A percentile compares a stretch with the other conserved stretches of the same genome.
Evolutionary conservation across 805 yeast genomes (phyloP).

Genomic region (Pichia insulana): DNA sequence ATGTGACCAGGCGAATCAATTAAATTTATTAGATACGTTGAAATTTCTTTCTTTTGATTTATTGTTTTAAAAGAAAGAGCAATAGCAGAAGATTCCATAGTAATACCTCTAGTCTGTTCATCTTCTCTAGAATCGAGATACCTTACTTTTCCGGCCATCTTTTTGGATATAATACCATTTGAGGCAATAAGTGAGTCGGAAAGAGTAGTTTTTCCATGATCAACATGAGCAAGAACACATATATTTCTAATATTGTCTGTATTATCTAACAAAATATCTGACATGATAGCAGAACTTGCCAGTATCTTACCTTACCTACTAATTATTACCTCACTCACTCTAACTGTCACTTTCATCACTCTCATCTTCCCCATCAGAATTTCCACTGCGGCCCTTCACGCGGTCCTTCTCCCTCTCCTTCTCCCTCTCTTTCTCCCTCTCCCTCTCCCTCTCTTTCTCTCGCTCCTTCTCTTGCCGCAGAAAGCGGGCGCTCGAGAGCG

Average conservation of each 20-base stretch:
- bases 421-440: slow-evolving; percentile 3
- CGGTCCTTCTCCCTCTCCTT: slow-evolving; percentile 14
- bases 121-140: slow-evolving; percentile 91
- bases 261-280: slow-evolving; percentile 55
- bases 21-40: slow-evolving; percentile 79
- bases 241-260: slow-evolving; percentile 74
- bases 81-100: slow-evolving; percentile 96
- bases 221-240: slow-evolving; percentile 96
- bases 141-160: slow-evolving; percentile 91
- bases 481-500: slow-evolving; percentile 63
- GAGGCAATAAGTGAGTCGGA: slow-evolving; percentile 90
- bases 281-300: slow-evolving; percentile 17
- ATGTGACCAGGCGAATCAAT: slow-evolving; percentile 99
- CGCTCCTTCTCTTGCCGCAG: slow-evolving; percentile 53
- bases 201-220: slow-evolving; percentile 94
- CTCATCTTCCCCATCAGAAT: slow-evolving; percentile 7
- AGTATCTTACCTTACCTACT: too few relatives aligned
- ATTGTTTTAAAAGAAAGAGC: slow-evolving; percentile 80
- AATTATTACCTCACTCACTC: neutral
- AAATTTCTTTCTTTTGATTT: slow-evolving; percentile 30
- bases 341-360: neutral
- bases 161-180: slow-evolving; percentile 90
- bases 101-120: slow-evolving; percentile 92
- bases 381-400: too few relatives aligned
- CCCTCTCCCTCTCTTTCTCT: slow-evolving; percentile 14